These are phyloP conservation scores for Xylariaceae sp. DNA, from an alignment of 2,329 filamentous ascomycete species.

Conservation along the genomic window DNA sequence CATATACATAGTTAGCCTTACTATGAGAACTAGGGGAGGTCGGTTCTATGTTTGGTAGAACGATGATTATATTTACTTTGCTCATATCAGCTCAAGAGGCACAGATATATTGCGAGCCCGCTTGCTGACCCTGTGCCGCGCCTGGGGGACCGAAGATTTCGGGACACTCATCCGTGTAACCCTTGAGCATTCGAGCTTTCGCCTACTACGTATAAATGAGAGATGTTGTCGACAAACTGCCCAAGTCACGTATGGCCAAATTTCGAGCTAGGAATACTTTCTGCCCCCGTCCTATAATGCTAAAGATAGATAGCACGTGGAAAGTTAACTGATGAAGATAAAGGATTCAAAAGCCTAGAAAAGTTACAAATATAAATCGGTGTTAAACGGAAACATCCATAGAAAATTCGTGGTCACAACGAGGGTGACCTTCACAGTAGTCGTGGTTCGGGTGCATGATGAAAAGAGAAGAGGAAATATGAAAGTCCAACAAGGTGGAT, in stretches of 20 bases:
- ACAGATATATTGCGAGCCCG: not conserved
- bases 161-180: not conserved
- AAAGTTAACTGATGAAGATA: not conserved
- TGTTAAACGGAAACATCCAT: not conserved
- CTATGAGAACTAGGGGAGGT: not conserved
- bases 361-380: not conserved
- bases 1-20: conserved; percentile 11
- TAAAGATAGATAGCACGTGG: not conserved
- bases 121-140: not conserved
- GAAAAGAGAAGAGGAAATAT: not conserved
- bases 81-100: not conserved
- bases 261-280: not conserved
- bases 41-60: not conserved
- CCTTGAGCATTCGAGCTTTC: not conserved
- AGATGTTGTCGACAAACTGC: not conserved
- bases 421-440: not conserved
- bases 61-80: not conserved
- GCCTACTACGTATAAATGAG: not conserved
- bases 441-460: not conserved
- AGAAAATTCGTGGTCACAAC: not conserved
- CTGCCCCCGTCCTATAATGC: not conserved
- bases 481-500: not conserved
- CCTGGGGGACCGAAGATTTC: not conserved
- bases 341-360: not conserved
- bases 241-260: not conserved